Evolutionary conservation across 495 filamentous ascomycete genomes (phyloP), one percentile per base, ranked within the genome.

Genomic region (Entonaema liquescens): DNA sequence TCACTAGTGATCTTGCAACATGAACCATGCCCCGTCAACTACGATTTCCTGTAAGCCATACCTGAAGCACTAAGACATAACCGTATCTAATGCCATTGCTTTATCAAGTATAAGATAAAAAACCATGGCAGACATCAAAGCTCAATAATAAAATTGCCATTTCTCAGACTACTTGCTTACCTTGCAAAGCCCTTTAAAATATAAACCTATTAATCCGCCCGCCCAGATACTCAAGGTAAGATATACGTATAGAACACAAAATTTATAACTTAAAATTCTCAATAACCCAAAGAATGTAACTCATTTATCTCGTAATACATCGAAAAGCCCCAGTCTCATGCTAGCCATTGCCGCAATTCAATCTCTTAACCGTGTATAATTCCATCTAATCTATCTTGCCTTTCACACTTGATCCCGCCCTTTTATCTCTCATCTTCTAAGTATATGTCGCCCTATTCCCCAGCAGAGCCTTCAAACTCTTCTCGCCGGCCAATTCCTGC

Each of bases 381-480:
- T 47, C 19, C 19, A 23, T 23, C 11, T 23, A 23, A 21, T 47
- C 42, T 47, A 21, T 44, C n/a, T 44, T 44, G 17, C 17, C 47
- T 7, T 29, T 28, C 4, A 7, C 49, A 53, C 25, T 9, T 53
- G 5, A 17, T 15, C 49, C 25, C 2, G 2, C 15, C 53, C 11
- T 23, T 23, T 8, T 19, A 11, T 50, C 5, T 5, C 8, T 21
- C 47, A 50, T 50, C 3, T 50, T 25, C 47, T 55, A 56, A 28
- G 38, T 25, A 58, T 28, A 59, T 25, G 29, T n/a, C 29, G 52
- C 36, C 26, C 40, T 33, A 26, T 40, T 71, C 54, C 72, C 70
- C 54, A 77, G 28, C 54, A 77, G 56, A 9, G 31, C 28, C 61
- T 58, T 67, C 29, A 77, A 49, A 13, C 61, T 69, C 60, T 56